These are phyloP conservation scores for Limtongia smithiae DNA, from an alignment of 805 yeast genomes.

Conservation along the genomic window DNA sequence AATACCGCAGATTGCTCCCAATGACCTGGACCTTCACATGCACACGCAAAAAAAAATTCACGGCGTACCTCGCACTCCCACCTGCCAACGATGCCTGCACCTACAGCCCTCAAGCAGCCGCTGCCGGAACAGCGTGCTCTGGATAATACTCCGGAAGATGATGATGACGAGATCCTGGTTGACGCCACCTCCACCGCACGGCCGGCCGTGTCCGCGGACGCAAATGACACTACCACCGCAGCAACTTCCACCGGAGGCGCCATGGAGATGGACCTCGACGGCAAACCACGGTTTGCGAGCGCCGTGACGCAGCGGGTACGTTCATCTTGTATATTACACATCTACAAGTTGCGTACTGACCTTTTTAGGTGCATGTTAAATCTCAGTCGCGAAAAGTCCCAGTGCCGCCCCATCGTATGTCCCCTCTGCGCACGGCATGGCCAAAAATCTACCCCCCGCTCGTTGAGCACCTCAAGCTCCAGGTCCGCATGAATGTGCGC, in stretches of 20 bases:
- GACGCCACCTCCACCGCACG: conserved; percentile 34
- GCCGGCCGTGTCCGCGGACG: conserved; percentile 34
- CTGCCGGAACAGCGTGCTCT: neutral
- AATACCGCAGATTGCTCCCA: too few relatives aligned
- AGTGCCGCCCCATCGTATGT: conserved; percentile 96
- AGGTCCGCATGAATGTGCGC: conserved; percentile 90
- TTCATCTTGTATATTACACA: neutral
- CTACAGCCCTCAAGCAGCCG: too few relatives aligned
- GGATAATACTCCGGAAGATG: conserved; percentile 39
- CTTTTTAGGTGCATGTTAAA: conserved; percentile 48
- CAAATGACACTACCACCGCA: conserved; percentile 30
- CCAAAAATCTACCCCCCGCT: conserved; percentile 91
- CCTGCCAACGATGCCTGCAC: too few relatives aligned
- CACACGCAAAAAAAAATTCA: too few relatives aligned
- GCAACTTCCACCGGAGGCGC: conserved; percentile 6
- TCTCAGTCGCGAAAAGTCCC: conserved; percentile 83
- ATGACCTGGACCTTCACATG: too few relatives aligned
- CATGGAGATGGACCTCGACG: conserved; percentile 58
- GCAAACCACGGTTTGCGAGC: conserved; percentile 80
- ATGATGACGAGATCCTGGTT: conserved; percentile 50
- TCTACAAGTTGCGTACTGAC: neutral
- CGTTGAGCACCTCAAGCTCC: conserved; percentile 90
- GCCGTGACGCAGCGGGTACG: conserved; percentile 46
- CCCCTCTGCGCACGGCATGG: conserved; percentile 89
- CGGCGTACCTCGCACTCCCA: too few relatives aligned